Conservation (phyloP, 495 filamentous ascomycete genomes). For the Penicillium maclennaniae region DNA sequence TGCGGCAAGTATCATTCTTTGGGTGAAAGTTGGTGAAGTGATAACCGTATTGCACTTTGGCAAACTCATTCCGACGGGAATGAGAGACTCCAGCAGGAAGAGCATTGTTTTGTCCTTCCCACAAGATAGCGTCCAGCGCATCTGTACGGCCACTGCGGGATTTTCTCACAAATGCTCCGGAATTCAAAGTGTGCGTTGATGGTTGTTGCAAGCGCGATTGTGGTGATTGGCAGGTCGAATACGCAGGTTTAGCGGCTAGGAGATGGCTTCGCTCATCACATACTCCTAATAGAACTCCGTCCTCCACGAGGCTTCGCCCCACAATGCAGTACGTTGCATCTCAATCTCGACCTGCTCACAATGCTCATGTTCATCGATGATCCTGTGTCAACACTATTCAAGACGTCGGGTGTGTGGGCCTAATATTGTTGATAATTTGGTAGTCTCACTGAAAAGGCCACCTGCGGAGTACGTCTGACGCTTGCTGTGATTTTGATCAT, state of each 20-base stretch:
- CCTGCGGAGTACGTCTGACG: not conserved
- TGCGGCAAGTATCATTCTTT: conserved; percentile 1
- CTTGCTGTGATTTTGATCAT: not conserved
- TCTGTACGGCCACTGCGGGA: too few species aligned
- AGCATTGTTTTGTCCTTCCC: too few species aligned
- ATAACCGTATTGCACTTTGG: conserved; percentile 2
- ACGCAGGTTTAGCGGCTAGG: too few species aligned
- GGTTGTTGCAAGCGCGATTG: conserved; percentile 4
- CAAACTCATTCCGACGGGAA: conserved; percentile 13
- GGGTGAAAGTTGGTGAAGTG: too few species aligned
- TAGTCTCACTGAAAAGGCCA: not conserved
- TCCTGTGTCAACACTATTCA: not conserved
- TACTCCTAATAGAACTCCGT: too few species aligned
- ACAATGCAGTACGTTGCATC: not conserved
- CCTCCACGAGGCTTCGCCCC: not conserved
- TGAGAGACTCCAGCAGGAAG: conserved; percentile 9
- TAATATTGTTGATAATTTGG: not conserved
- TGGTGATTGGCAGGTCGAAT: conserved; percentile 10
- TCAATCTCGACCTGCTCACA: not conserved
- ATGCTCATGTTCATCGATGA: not conserved
- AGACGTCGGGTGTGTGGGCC: not conserved
- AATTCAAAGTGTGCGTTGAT: conserved; percentile 5
- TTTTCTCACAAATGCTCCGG: not conserved
- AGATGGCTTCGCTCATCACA: too few species aligned
- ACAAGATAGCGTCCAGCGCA: not conserved